Conservation (phyloP, 768 basidiomycete genomes). For the Ephemerocybe angulata region DNA sequence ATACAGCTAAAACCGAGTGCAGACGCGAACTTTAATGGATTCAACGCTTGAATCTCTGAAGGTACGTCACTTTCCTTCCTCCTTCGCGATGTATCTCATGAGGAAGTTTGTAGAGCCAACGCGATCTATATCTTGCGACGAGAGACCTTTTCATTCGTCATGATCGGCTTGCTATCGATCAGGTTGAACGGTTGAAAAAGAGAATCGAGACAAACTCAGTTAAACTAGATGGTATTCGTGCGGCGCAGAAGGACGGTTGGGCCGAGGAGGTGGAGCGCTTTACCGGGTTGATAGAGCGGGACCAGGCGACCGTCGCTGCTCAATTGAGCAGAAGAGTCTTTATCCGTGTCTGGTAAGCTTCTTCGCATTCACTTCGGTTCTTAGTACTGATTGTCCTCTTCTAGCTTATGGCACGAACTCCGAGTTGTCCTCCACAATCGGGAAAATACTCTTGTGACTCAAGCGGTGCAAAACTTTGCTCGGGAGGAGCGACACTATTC, state of each 20-base stretch:
- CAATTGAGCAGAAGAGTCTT: slow-evolving; percentile 79
- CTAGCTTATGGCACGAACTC: slow-evolving; percentile 94
- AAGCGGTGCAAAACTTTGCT: slow-evolving; percentile 69
- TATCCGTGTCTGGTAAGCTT: slow-evolving; percentile 82
- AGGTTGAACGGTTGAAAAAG: slow-evolving; percentile 84
- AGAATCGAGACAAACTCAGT: slow-evolving; percentile 72
- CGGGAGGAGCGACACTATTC: slow-evolving; percentile 70
- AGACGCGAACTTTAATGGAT: slow-evolving; percentile 64
- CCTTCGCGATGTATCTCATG: background rate
- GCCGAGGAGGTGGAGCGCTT: slow-evolving; percentile 80
- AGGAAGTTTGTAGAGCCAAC: slow-evolving; percentile 33
- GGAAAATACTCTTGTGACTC: slow-evolving; percentile 78
- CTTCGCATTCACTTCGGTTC: slow-evolving; percentile 10
- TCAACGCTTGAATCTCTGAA: slow-evolving; percentile 76
- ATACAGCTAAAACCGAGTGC: slow-evolving; percentile 8
- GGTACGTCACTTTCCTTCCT: slow-evolving; percentile 34
- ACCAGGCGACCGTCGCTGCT: slow-evolving; percentile 75
- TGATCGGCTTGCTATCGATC: slow-evolving; percentile 84
- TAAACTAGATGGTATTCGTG: slow-evolving; percentile 73
- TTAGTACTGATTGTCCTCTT: slow-evolving; percentile 4
- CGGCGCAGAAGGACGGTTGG: slow-evolving; percentile 77
- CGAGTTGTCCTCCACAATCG: slow-evolving; percentile 87
- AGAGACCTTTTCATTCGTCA: slow-evolving; percentile 84
- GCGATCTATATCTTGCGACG: slow-evolving; percentile 83
- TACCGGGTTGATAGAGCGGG: slow-evolving; percentile 70